Evolutionary conservation across 768 basidiomycete genomes (phyloP).

Genomic region (Dacryopinax primogenitus): DNA sequence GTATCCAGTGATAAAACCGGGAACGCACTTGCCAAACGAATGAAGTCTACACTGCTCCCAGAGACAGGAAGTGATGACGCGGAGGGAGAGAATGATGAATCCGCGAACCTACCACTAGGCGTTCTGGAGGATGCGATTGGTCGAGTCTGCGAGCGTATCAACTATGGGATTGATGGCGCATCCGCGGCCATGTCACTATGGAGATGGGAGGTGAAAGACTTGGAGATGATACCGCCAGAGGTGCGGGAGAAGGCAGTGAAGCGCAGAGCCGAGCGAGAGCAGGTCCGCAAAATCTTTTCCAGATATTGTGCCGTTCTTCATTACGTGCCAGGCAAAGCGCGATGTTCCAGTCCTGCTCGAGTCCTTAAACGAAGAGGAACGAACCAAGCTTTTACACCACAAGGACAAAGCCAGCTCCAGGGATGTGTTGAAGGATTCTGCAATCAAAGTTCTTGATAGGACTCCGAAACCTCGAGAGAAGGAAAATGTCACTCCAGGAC

Average conservation of each 20-base stretch:
- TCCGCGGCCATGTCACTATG: constrained; percentile 51
- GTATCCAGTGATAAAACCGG: constrained; percentile 56
- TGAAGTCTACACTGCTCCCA: constrained; percentile 57
- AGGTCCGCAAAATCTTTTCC: constrained; percentile 40
- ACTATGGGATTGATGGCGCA: constrained; percentile 59
- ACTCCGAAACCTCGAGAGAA: constrained; percentile 26
- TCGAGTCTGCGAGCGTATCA: constrained; percentile 48
- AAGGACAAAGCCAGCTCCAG: constrained; percentile 28
- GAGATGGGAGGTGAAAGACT: constrained; percentile 72
- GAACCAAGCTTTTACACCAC: constrained; percentile 33
- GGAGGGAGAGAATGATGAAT: constrained; percentile 21
- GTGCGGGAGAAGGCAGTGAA: constrained; percentile 47
- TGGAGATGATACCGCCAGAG: constrained; percentile 50
- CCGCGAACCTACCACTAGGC: constrained; percentile 34
- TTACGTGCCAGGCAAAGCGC: constrained; percentile 42
- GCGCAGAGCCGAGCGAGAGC: constrained; percentile 50
- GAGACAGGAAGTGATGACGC: constrained; percentile 28
- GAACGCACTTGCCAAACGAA: constrained; percentile 47
- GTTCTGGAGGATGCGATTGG: constrained; percentile 55
- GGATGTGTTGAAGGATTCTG: neutral
- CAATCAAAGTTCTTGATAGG: constrained; percentile 15
- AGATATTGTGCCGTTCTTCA: neutral
- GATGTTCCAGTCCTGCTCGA: constrained; percentile 44
- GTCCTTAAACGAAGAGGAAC: constrained; percentile 45
- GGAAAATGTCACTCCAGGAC: constrained; percentile 26